Percentiles rank a stretch among this genome's conserved stretches.
Conservation (phyloP, 495 filamentous ascomycete species). For the Penicillium verhagenii region DNA sequence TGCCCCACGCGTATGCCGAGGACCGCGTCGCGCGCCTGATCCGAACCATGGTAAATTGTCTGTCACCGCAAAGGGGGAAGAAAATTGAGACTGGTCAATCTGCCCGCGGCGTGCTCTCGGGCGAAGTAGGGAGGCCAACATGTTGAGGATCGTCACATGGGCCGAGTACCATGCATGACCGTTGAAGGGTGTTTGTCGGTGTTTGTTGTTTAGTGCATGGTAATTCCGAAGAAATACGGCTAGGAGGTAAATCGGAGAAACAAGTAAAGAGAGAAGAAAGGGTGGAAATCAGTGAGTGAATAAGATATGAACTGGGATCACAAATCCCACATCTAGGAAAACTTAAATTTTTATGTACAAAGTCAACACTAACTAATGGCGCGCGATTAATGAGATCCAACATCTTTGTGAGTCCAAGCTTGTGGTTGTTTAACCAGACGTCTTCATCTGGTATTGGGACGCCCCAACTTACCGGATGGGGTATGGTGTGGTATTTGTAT, state of each 20-base stretch:
- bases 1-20: constrained; percentile 7
- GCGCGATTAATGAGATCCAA: background rate
- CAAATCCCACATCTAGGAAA: background rate
- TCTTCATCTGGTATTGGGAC: no score
- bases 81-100: constrained; percentile 49
- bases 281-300: background rate
- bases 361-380: background rate
- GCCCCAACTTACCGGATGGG: background rate
- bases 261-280: background rate
- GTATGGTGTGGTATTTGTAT: background rate
- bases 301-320: background rate
- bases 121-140: constrained; percentile 49
- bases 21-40: constrained; percentile 12
- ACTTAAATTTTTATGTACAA: background rate
- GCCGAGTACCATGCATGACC: constrained; percentile 11
- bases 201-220: background rate
- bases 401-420: background rate
- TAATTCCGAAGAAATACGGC: background rate
- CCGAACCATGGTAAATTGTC: constrained; percentile 35
- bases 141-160: constrained; percentile 17
- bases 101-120: constrained; percentile 38
- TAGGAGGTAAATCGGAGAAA: background rate
- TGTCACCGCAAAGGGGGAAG: constrained; percentile 38
- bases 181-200: background rate
- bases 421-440: background rate